Conservation (phyloP, 345 rosid species). For the Brassica rapa region DNA sequence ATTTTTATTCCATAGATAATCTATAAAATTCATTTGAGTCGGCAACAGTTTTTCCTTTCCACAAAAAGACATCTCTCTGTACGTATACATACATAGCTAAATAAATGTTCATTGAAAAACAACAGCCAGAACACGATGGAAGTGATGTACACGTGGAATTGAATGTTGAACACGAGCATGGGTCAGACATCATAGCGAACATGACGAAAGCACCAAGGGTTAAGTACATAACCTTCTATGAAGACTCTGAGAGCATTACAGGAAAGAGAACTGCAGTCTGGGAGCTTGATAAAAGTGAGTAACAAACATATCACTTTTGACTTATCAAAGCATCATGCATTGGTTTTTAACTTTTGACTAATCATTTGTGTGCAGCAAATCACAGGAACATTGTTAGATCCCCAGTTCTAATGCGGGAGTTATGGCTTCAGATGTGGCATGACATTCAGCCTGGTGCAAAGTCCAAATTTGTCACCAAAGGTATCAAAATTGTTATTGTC, state of each 20-base stretch:
- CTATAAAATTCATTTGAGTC: constrained; percentile 7
- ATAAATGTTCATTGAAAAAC: constrained; percentile 3
- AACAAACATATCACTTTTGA: constrained; percentile 15
- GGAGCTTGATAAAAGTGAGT: constrained; percentile 94
- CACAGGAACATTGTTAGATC: constrained; percentile 96
- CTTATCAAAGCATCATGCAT: neutral
- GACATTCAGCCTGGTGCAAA: constrained; percentile 68
- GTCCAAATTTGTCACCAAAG: constrained; percentile 84
- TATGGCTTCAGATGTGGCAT: constrained; percentile 99
- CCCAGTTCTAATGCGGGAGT: constrained; percentile 89
- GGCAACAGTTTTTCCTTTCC: neutral
- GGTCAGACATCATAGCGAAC: constrained; percentile 73
- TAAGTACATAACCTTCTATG: constrained; percentile 86
- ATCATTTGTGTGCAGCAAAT: constrained; percentile 61
- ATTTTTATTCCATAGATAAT: neutral
- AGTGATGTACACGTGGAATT: constrained; percentile 77
- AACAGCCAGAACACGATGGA: constrained; percentile 97
- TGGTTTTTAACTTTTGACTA: neutral
- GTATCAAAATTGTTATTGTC: constrained; percentile 39
- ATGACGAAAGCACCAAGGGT: constrained; percentile 83
- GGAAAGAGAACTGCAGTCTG: constrained; percentile 97
- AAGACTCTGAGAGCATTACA: constrained; percentile 85
- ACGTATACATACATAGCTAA: neutral
- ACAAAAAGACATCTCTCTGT: neutral
- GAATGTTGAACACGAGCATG: constrained; percentile 76